Conservation (phyloP, 768 basidiomycete species). For the Tricholoma furcatifolium region DNA sequence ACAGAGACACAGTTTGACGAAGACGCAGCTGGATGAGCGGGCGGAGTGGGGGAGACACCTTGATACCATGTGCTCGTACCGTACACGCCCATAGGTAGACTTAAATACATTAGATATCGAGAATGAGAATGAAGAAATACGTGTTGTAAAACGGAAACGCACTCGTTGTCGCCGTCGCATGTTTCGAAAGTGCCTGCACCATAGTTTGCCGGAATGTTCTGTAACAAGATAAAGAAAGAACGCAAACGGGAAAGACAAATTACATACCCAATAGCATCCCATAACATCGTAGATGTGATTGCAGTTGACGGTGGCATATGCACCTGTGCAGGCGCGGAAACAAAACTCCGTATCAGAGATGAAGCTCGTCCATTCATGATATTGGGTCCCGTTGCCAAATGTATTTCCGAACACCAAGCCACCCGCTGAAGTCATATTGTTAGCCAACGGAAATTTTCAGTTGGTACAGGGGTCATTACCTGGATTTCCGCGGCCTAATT, state of each 20-base stretch:
- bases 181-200: slow-evolving; percentile 58
- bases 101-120: slow-evolving; percentile 12
- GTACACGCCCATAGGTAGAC: slow-evolving; percentile 68
- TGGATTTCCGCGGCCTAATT: slow-evolving; percentile 38
- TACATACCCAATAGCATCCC: slow-evolving; percentile 53
- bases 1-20: slow-evolving; percentile 62
- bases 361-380: slow-evolving; percentile 87
- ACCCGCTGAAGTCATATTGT: slow-evolving; percentile 44
- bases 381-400: slow-evolving; percentile 49
- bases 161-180: slow-evolving; percentile 62
- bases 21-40: slow-evolving; percentile 54
- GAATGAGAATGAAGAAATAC: neutral
- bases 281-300: slow-evolving; percentile 78
- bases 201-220: slow-evolving; percentile 78
- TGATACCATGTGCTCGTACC: slow-evolving; percentile 72
- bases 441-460: neutral
- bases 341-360: slow-evolving; percentile 70
- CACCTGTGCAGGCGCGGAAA: slow-evolving; percentile 66
- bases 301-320: slow-evolving; percentile 58
- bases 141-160: slow-evolving; percentile 11
- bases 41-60: slow-evolving; percentile 55
- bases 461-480: slow-evolving; percentile 21
- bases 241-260: neutral
- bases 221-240: neutral
- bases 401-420: slow-evolving; percentile 67